phyloP scores from a whole-genome alignment of 2,329 filamentous ascomycete species.

The Mycocentrospora acerina region DNA sequence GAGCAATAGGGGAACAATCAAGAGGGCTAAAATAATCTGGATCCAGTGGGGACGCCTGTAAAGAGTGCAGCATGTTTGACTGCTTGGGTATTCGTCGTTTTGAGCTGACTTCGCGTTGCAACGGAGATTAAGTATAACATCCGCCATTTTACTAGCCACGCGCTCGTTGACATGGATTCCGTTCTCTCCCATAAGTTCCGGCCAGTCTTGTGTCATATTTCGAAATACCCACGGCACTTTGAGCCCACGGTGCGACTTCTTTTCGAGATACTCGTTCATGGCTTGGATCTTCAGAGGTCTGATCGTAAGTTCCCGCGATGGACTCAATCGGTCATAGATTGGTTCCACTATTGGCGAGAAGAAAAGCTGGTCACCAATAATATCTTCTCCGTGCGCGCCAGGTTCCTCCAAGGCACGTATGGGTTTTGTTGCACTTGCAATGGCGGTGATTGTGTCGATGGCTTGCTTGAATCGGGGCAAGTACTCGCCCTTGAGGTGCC shows the following conservation, averaged over 20 bases:
- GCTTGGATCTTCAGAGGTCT: conserved; percentile 51
- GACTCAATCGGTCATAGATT: conserved; percentile 47
- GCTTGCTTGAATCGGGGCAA: conserved; percentile 50
- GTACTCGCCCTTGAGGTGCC: conserved; percentile 51
- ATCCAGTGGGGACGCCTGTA: conserved; percentile 44
- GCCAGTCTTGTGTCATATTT: conserved; percentile 48
- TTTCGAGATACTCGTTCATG: conserved; percentile 56
- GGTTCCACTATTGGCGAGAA: conserved; percentile 53
- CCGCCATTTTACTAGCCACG: conserved; percentile 52
- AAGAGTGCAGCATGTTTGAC: conserved; percentile 56
- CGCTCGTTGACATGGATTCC: conserved; percentile 53
- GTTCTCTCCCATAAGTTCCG: conserved; percentile 47
- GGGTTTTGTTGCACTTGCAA: conserved; percentile 12
- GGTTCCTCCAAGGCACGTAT: conserved; percentile 6
- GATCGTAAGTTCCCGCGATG: conserved; percentile 46
- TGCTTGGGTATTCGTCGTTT: conserved; percentile 46
- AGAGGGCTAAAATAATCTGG: conserved; percentile 37
- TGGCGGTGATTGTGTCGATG: conserved; percentile 45
- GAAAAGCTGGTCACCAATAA: conserved; percentile 38
- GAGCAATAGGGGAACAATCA: conserved; percentile 28
- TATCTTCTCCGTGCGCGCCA: conserved; percentile 9
- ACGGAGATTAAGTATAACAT: conserved; percentile 56
- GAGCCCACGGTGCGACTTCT: conserved; percentile 41
- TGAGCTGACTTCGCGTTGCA: conserved; percentile 53
- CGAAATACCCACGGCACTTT: conserved; percentile 55